Evolutionary conservation across 2,329 filamentous ascomycete genomes (phyloP).

Genomic region (Aureobasidium sp.): DNA sequence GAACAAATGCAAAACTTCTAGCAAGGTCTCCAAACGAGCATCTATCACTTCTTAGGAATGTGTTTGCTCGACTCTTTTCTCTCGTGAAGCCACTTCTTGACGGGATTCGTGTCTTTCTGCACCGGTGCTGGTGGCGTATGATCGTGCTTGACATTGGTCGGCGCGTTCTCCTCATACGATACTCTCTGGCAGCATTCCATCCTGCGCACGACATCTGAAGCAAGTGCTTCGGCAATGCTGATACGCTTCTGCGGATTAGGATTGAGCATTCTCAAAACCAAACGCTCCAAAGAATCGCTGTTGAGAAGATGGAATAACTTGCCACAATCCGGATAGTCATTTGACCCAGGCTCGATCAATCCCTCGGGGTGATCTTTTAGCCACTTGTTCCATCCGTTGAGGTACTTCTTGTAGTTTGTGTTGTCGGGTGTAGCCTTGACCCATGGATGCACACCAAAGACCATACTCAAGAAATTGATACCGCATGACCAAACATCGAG

Average conservation of each 20-base stretch:
- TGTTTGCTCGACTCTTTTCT: neutral
- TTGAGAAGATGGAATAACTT: slow-evolving; percentile 58
- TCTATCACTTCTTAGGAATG: neutral
- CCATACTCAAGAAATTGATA: slow-evolving; percentile 72
- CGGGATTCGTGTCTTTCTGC: neutral
- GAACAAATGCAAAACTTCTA: neutral
- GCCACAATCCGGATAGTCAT: slow-evolving; percentile 52
- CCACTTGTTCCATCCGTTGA: slow-evolving; percentile 61
- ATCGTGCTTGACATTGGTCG: neutral
- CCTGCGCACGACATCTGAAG: slow-evolving; percentile 62
- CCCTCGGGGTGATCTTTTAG: slow-evolving; percentile 46
- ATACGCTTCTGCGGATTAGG: slow-evolving; percentile 65
- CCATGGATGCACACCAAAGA: slow-evolving; percentile 67
- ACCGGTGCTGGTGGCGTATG: neutral
- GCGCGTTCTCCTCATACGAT: slow-evolving; percentile 2
- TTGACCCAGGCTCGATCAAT: slow-evolving; percentile 28
- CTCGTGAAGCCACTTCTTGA: slow-evolving; percentile 7
- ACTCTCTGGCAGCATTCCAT: slow-evolving; percentile 58
- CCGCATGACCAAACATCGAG: slow-evolving; percentile 82
- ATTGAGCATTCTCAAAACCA: slow-evolving; percentile 75
- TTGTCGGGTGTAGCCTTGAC: slow-evolving; percentile 48
- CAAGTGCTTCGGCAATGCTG: slow-evolving; percentile 58
- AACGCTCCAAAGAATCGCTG: slow-evolving; percentile 57
- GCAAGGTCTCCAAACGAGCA: neutral
- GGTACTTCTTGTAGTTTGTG: slow-evolving; percentile 55